Base-by-base conservation (phyloP, 2,329 filamentous ascomycete species). In the Ceratocystiopsis minuta region DNA sequence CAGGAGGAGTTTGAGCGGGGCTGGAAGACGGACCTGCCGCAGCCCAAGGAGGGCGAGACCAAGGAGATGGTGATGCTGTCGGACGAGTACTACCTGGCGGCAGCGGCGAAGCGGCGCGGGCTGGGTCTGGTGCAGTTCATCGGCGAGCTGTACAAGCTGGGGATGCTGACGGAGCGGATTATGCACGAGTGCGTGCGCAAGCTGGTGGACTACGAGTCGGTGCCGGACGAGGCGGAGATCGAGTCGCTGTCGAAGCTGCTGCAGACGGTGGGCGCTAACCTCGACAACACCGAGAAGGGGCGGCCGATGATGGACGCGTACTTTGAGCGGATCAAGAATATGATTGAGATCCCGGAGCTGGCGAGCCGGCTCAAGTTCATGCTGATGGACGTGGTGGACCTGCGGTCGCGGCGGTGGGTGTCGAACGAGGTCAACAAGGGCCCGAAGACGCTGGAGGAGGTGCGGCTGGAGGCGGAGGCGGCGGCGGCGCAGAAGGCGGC, bases 101-200 rank as follows among this genome's bases (percentile, higher is more conserved):
- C 87, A 39, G 87, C 88, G 44, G 87, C 87, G 55, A 98, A 98
- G 70, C 80, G 90, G 63, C 82, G 86, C 61, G 90, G 90, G 64
- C 81, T 98, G 49, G 90, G 90, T 78, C 75, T 98, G 17, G 88
- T 98, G 49, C 88, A 95, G 63, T 98, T 98, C 65, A 98, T 98
- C 57, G 90, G 90, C 67, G 90, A 98, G 64, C 75, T 98, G 37
- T 98, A 93, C 75, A 98, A 96, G 70, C 77, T 98, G 46, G 79
- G 81, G 58, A 98, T 98, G 90, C 73, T 98, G 60, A 98, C 90
- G 47, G 84, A 95, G 61, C 83, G 88, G 59, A 98, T 98, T 64
- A 98, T 98, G 90, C 88, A 98, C 67, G 85, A 95, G 63, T 98
- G 90, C 72, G 86, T 98, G 24, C 80, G 86, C 66, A 94, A 93